These are phyloP conservation scores for Polygonum maritimum DNA, from an alignment of 148 eudicot genomes.

Conservation along the genomic window DNA sequence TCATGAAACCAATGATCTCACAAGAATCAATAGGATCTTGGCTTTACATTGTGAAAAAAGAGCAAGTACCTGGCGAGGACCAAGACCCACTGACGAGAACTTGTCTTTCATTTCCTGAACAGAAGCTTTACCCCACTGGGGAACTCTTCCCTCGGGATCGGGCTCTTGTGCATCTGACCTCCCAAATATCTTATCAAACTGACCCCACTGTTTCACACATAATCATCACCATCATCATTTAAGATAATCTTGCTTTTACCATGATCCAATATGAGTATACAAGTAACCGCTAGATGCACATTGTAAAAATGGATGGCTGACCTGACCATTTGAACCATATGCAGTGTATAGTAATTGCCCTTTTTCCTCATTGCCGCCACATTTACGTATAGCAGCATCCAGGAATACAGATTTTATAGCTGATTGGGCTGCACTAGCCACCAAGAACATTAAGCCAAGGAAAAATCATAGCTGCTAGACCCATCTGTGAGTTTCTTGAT, in stretches of 20 bases:
- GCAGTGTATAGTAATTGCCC: slow-evolving; percentile 67
- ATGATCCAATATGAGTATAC: background rate
- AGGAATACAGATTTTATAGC: slow-evolving; percentile 71
- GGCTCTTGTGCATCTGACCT: slow-evolving; percentile 81
- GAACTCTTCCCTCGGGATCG: slow-evolving; percentile 96
- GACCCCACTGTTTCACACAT: slow-evolving; percentile 61
- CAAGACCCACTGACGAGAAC: slow-evolving; percentile 60
- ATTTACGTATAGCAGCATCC: slow-evolving; percentile 86
- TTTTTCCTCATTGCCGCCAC: slow-evolving; percentile 97
- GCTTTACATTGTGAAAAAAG: background rate
- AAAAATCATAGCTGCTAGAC: background rate
- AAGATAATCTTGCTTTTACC: background rate
- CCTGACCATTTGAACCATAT: slow-evolving; percentile 95
- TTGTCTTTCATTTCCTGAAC: slow-evolving; percentile 95
- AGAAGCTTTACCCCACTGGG: slow-evolving; percentile 72
- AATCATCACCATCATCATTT: background rate
- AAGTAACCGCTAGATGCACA: background rate
- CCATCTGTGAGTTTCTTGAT: background rate
- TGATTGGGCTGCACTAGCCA: slow-evolving; percentile 61
- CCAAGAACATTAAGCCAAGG: background rate
- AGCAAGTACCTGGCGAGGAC: slow-evolving; percentile 81
- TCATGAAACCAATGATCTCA: background rate
- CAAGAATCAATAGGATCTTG: background rate
- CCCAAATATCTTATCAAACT: slow-evolving; percentile 78
- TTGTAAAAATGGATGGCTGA: slow-evolving; percentile 19